These are phyloP conservation scores for Calonectria naviculata DNA, from an alignment of 2,329 filamentous ascomycete genomes.

Conservation along the genomic window DNA sequence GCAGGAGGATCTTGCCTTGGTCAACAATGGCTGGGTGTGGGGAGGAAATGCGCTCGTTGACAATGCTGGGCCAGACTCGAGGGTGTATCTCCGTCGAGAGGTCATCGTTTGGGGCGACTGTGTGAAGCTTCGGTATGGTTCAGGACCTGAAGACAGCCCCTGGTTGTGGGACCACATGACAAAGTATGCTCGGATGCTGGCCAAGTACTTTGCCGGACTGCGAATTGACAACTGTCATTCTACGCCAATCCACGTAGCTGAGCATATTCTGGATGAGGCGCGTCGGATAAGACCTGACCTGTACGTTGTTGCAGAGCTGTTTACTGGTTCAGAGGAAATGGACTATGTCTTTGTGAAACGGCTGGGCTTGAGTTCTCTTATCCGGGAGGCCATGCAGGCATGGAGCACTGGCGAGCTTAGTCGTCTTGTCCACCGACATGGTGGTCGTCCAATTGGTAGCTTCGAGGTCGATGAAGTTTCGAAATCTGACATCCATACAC, in stretches of 20 bases:
- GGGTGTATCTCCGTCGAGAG: constrained; percentile 94
- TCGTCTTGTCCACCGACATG: constrained; percentile 91
- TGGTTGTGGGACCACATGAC: constrained; percentile 98
- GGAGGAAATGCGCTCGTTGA: constrained; percentile 94
- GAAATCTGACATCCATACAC: constrained; percentile 61
- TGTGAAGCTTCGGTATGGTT: constrained; percentile 94
- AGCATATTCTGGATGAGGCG: constrained; percentile 95
- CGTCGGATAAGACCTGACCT: constrained; percentile 86
- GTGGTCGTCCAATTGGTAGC: constrained; percentile 93
- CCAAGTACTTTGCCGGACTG: constrained; percentile 94
- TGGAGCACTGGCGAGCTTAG: constrained; percentile 96
- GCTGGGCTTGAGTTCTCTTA: constrained; percentile 89
- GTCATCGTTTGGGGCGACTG: constrained; percentile 99
- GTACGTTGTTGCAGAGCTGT: constrained; percentile 94
- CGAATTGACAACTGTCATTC: constrained; percentile 99
- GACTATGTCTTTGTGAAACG: constrained; percentile 97
- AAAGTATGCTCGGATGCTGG: constrained; percentile 89
- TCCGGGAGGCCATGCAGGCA: constrained; percentile 97
- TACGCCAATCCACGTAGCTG: constrained; percentile 92
- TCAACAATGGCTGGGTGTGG: constrained; percentile 99
- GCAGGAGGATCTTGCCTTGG: constrained; percentile 81
- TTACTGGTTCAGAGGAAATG: constrained; percentile 94
- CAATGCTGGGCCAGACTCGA: constrained; percentile 89
- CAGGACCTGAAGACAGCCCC: constrained; percentile 83
- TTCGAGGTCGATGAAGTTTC: constrained; percentile 93